These are phyloP conservation scores for Schizothecium vesticola DNA, from an alignment of 495 filamentous ascomycete species.

Conservation along the genomic window DNA sequence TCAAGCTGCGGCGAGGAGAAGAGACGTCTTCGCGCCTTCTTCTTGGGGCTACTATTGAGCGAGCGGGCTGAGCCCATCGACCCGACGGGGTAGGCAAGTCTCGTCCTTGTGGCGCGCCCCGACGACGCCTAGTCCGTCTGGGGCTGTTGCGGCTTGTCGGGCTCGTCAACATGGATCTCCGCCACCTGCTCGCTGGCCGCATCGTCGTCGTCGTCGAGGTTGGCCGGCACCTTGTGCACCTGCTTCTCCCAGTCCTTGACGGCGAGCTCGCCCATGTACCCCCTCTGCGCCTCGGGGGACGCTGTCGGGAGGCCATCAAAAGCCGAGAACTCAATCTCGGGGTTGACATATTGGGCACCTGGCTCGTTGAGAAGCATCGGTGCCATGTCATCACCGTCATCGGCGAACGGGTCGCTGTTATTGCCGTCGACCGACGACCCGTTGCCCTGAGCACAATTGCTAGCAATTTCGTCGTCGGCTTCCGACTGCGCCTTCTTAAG, in stretches of 20 bases:
- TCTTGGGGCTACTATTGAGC: neutral
- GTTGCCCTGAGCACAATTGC: slow-evolving; percentile 38
- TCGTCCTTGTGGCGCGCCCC: neutral
- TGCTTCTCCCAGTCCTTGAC: slow-evolving; percentile 29
- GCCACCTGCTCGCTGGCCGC: slow-evolving; percentile 36
- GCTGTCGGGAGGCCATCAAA: slow-evolving; percentile 7
- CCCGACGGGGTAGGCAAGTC: neutral
- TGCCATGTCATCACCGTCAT: slow-evolving; percentile 14
- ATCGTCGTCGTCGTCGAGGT: slow-evolving; percentile 22
- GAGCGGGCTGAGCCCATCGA: neutral
- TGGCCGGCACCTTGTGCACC: slow-evolving; percentile 30
- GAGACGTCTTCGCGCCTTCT: neutral
- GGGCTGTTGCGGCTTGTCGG: neutral
- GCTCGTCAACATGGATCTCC: slow-evolving; percentile 42
- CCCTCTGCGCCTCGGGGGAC: slow-evolving; percentile 15
- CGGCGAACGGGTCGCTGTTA: slow-evolving; percentile 10
- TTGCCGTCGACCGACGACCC: slow-evolving; percentile 14
- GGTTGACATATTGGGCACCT: slow-evolving; percentile 20
- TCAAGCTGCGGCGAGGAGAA: neutral
- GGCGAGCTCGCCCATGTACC: slow-evolving; percentile 21
- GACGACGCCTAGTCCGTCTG: slow-evolving; percentile 4
- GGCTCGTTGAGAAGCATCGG: slow-evolving; percentile 14
- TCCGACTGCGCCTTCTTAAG: slow-evolving; percentile 14
- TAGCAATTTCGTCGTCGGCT: slow-evolving; percentile 29
- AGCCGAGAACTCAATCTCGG: slow-evolving; percentile 5